phyloP scores from a whole-genome alignment of 2,329 filamentous ascomycete species.

The Penicillium verrucosum region DNA sequence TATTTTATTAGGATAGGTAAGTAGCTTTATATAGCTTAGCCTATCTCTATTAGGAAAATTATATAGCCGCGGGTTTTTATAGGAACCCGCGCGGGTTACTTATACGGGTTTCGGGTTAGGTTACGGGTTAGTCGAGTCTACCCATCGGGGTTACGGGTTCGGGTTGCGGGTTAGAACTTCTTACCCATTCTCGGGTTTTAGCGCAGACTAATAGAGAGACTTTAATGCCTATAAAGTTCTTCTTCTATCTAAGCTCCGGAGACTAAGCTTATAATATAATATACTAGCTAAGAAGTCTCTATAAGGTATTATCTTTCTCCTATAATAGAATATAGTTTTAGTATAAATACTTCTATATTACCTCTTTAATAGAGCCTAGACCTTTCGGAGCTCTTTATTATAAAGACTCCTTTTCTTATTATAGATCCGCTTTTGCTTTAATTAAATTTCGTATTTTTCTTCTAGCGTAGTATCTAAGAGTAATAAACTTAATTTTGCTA shows the following conservation, averaged over 20 bases:
- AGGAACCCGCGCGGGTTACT: too few relatives aligned
- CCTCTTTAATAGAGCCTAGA: neutral
- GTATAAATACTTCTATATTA: constrained; percentile 2
- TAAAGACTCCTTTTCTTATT: constrained; percentile 10
- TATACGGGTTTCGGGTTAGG: too few relatives aligned
- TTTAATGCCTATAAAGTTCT: constrained; percentile 5
- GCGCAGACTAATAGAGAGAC: constrained; percentile 2
- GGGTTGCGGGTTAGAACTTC: too few relatives aligned
- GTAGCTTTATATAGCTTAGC: too few relatives aligned
- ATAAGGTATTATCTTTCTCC: constrained; percentile 12
- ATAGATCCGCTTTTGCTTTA: constrained; percentile 5
- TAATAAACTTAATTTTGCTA: constrained; percentile 3
- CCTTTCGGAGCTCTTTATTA: constrained; percentile 6
- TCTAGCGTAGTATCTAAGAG: neutral
- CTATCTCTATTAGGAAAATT: too few relatives aligned
- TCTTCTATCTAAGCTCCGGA: constrained; percentile 7
- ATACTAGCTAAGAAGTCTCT: constrained; percentile 10
- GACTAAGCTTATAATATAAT: constrained; percentile 1
- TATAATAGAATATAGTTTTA: constrained; percentile 12
- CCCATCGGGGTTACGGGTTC: too few relatives aligned
- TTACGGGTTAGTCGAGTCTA: too few relatives aligned
- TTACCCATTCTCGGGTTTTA: too few relatives aligned
- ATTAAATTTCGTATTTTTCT: constrained; percentile 5
- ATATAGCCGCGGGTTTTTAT: too few relatives aligned
- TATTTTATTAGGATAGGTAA: too few relatives aligned